phyloP scores from a whole-genome alignment of 176 grass and related monocot species.

The Zizania latifolia region DNA sequence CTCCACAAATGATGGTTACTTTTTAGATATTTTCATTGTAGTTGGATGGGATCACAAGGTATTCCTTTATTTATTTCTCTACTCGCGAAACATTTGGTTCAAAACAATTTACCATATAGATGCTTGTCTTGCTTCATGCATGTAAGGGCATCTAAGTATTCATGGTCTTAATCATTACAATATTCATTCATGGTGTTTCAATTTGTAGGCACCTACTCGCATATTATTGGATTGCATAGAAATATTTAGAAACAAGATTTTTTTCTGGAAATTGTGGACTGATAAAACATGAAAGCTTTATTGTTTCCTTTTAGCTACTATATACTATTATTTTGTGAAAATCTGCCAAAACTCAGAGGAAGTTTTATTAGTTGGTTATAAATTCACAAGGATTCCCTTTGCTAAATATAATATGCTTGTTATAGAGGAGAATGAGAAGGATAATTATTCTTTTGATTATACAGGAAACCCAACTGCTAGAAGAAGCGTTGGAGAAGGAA shows the following conservation, averaged over 20 bases:
- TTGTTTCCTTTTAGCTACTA: not conserved
- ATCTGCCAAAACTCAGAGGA: not conserved
- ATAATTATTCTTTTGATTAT: not conserved
- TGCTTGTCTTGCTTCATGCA: not conserved
- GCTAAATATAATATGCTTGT: not conserved
- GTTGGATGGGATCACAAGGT: slow-evolving; percentile 17
- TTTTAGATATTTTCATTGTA: slow-evolving; percentile 28
- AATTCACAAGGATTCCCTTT: not conserved
- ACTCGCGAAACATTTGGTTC: not conserved
- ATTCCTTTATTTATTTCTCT: not conserved
- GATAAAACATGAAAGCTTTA: not conserved
- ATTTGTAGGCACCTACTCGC: not conserved
- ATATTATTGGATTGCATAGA: not conserved
- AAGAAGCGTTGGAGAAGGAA: slow-evolving; percentile 29
- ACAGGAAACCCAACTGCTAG: slow-evolving; percentile 54
- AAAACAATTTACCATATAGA: not conserved
- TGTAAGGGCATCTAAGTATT: not conserved
- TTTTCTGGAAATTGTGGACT: not conserved
- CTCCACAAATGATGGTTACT: slow-evolving; percentile 26
- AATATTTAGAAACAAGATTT: not conserved
- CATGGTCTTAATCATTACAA: not conserved
- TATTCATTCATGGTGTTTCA: not conserved
- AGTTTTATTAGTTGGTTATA: not conserved
- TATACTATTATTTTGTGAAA: not conserved
- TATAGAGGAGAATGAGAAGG: not conserved